Evolutionary conservation across 2,329 filamentous ascomycete genomes (phyloP), one percentile per base, ranked within the genome.

Genomic region (Chaetomiaceae sp.): DNA sequence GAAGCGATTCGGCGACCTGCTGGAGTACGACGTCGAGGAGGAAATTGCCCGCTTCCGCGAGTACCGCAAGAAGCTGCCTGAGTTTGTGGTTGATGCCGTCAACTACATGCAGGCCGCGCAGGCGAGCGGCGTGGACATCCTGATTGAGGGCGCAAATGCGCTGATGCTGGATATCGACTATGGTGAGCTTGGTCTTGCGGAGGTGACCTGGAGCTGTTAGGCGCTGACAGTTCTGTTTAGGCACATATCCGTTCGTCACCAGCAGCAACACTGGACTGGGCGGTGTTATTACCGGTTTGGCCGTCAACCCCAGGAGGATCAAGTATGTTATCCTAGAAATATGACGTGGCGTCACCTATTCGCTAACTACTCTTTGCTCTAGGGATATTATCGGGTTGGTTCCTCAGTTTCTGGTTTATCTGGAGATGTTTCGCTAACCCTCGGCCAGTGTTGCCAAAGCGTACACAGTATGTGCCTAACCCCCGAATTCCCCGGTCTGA

Each of bases 111-210:
- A 76, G 53, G 73, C 73, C 9, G 84, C 82, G 1, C 83, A 88
- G 65, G 69, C 79, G 51, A 71, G 72, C 51, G 77, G 81, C 33
- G 74, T 73, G 33, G 78, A 78, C 50, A 83, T 89, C 58, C 73
- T 89, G 2, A 75, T 89, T 10, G 86, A 90, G 70, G 86, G 85
- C 48, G 83, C 83, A 33, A 81, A 86, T 57, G 71, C 73, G 5
- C 72, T 86, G 47, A 85, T 88, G 82, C 72, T 87, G 49, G 84
- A 87, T 64, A 75, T 87, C 53, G 80, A 80, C 64, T 78, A 79
- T 61, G 72, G 71, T 54, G 55, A 7, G 53, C 11, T 48, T 48
- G 30, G 32, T 56, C 46, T 47, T 38, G 57, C 36, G 27, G 16
- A n/a, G 16, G 45, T n/a, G n/a, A n/a, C n/a, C 25, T 6, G 9